Conservation (phyloP, 176 grass and related monocot genomes). For the Leersia perrieri region DNA sequence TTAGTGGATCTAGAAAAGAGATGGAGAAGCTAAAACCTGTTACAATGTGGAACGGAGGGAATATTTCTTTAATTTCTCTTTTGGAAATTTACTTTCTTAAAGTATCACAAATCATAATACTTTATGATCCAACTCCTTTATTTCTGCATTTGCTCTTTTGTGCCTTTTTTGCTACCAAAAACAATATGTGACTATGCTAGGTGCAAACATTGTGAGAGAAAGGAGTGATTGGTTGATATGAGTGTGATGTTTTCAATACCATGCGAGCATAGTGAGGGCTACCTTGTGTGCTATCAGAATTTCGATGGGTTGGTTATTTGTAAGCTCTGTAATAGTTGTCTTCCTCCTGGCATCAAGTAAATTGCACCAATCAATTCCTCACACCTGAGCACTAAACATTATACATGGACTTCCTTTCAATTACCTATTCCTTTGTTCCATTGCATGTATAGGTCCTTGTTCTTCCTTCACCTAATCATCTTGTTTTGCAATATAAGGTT, state of each 20-base stretch:
- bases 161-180: background rate
- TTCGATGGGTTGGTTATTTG: background rate
- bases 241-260: background rate
- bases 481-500: background rate
- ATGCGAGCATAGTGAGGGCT: constrained; percentile 13
- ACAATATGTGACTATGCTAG: background rate
- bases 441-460: background rate
- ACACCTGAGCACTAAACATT: background rate
- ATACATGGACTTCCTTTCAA: background rate
- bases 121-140: background rate
- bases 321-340: background rate
- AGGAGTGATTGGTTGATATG: background rate
- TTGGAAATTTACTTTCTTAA: background rate
- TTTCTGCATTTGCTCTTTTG: background rate
- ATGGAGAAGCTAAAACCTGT: too few relatives aligned
- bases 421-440: background rate
- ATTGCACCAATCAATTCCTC: background rate
- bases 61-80: background rate
- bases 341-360: constrained; percentile 2
- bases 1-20: too few relatives aligned
- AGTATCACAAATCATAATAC: background rate
- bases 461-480: too few relatives aligned
- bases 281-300: background rate
- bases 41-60: too few relatives aligned
- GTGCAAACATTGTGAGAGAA: constrained; percentile 16